phyloP scores from a whole-genome alignment of 768 basidiomycete genomes.

The Fomitopsis pulvina region DNA sequence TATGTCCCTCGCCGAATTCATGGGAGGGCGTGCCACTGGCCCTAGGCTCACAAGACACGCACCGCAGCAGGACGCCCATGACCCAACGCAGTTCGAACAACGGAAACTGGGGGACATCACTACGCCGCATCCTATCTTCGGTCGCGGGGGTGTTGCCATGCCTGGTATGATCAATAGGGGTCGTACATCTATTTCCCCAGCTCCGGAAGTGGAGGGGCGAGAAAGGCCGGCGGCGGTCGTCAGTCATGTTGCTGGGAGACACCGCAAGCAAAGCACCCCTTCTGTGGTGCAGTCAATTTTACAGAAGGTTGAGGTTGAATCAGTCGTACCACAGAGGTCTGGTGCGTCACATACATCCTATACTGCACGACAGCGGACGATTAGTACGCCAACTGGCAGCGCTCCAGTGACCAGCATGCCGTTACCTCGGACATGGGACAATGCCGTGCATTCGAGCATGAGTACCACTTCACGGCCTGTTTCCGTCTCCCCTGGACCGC shows the following conservation, averaged over 20 bases:
- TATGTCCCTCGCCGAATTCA: slow-evolving; percentile 75
- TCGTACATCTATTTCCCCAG: slow-evolving; percentile 5
- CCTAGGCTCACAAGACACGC: slow-evolving; percentile 68
- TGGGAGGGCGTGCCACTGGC: slow-evolving; percentile 71
- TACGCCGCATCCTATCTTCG: slow-evolving; percentile 70
- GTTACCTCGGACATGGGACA: background rate
- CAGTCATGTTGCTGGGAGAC: background rate
- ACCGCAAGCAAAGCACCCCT: slow-evolving; percentile 31
- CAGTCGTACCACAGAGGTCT: slow-evolving; percentile 30
- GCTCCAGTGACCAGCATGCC: background rate
- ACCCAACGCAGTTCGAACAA: slow-evolving; percentile 63
- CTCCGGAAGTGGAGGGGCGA: slow-evolving; percentile 8
- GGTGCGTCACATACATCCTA: slow-evolving; percentile 12
- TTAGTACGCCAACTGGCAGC: slow-evolving; percentile 36
- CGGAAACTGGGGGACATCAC: slow-evolving; percentile 29
- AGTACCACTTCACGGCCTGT: background rate
- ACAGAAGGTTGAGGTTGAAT: slow-evolving; percentile 34
- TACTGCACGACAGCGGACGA: slow-evolving; percentile 39
- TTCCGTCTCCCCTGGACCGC: background rate
- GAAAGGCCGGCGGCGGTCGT: background rate
- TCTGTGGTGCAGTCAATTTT: slow-evolving; percentile 27
- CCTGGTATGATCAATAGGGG: slow-evolving; percentile 49
- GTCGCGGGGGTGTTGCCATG: slow-evolving; percentile 68
- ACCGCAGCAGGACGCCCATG: slow-evolving; percentile 61
- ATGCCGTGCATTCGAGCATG: background rate